A percentile compares a stretch with the other conserved stretches of the same genome.
phyloP scores from a whole-genome alignment of 805 yeast genomes.

The Ogataea nakhonphanomensis region DNA sequence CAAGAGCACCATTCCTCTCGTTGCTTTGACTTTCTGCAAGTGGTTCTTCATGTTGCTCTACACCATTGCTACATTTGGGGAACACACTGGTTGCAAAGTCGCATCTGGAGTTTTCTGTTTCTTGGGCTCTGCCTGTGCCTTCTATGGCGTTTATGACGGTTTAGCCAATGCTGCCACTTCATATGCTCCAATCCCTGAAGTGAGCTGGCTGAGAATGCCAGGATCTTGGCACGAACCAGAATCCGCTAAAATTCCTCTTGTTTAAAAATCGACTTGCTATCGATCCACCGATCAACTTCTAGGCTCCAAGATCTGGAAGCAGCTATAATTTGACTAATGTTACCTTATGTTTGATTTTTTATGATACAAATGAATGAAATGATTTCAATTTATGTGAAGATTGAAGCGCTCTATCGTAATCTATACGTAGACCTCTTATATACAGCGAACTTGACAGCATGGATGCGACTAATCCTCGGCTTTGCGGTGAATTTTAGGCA shows the following conservation, averaged over 20 bases:
- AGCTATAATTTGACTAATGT: neutral
- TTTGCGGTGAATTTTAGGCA: slow-evolving; percentile 49
- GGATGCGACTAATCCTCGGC: slow-evolving; percentile 15
- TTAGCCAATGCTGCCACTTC: slow-evolving; percentile 27
- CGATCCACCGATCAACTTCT: too few relatives aligned
- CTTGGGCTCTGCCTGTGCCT: slow-evolving; percentile 38
- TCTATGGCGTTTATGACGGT: slow-evolving; percentile 44
- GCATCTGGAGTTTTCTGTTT: slow-evolving; percentile 46
- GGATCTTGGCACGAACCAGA: slow-evolving; percentile 27
- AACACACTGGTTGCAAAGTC: slow-evolving; percentile 27
- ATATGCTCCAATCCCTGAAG: slow-evolving; percentile 28
- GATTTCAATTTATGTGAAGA: neutral
- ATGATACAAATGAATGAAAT: neutral
- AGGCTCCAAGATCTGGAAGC: too few relatives aligned
- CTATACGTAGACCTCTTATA: slow-evolving; percentile 5
- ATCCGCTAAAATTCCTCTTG: slow-evolving; percentile 16
- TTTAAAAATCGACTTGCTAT: slow-evolving; percentile 3
- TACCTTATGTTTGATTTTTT: neutral
- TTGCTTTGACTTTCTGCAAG: slow-evolving; percentile 37
- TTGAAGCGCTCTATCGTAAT: neutral
- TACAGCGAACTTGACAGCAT: slow-evolving; percentile 8
- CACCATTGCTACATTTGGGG: slow-evolving; percentile 40
- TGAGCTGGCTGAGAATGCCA: slow-evolving; percentile 32
- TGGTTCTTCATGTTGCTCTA: slow-evolving; percentile 41
- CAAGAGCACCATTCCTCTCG: slow-evolving; percentile 41